These are phyloP conservation scores for Colletotrichum costaricense DNA, from an alignment of 2,329 filamentous ascomycete genomes.

Conservation along the genomic window DNA sequence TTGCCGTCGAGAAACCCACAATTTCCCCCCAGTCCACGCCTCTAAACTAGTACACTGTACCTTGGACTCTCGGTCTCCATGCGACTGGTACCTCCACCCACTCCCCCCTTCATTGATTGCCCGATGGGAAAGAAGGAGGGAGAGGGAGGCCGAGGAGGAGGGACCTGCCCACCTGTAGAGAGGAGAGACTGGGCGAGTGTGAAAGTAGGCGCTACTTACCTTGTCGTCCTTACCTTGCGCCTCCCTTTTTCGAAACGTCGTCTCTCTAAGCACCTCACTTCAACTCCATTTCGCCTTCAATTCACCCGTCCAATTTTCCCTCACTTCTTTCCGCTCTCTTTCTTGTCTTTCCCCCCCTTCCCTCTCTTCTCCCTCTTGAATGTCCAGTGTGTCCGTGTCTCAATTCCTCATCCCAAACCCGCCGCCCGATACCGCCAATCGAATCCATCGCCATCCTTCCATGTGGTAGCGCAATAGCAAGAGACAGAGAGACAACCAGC, in stretches of 20 bases:
- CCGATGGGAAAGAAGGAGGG: not conserved
- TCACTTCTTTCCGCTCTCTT: not conserved
- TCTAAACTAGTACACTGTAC: not conserved
- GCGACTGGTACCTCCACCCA: slow-evolving; percentile 19
- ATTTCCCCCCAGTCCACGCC: slow-evolving; percentile 1
- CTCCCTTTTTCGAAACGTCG: slow-evolving; percentile 29
- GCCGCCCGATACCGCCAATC: slow-evolving; percentile 2
- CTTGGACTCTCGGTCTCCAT: not conserved
- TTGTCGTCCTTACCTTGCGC: slow-evolving; percentile 11
- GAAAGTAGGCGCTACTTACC: not conserved
- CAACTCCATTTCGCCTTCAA: slow-evolving; percentile 11
- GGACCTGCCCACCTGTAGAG: no score
- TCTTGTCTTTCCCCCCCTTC: not conserved
- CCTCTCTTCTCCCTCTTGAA: not conserved
- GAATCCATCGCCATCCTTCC: slow-evolving; percentile 13
- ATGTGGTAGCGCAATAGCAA: slow-evolving; percentile 7
- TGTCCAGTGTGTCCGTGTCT: not conserved
- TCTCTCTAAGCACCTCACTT: slow-evolving; percentile 4
- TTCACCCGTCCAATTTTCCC: slow-evolving; percentile 3
- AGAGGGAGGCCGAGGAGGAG: not conserved
- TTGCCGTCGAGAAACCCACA: slow-evolving; percentile 1
- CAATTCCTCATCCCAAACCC: not conserved
- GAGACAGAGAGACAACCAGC: not conserved
- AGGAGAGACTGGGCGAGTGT: not conserved
- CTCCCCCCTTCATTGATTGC: slow-evolving; percentile 21